These are phyloP conservation scores for Camillea tinctor DNA, from an alignment of 2,329 filamentous ascomycete genomes.

Conservation along the genomic window DNA sequence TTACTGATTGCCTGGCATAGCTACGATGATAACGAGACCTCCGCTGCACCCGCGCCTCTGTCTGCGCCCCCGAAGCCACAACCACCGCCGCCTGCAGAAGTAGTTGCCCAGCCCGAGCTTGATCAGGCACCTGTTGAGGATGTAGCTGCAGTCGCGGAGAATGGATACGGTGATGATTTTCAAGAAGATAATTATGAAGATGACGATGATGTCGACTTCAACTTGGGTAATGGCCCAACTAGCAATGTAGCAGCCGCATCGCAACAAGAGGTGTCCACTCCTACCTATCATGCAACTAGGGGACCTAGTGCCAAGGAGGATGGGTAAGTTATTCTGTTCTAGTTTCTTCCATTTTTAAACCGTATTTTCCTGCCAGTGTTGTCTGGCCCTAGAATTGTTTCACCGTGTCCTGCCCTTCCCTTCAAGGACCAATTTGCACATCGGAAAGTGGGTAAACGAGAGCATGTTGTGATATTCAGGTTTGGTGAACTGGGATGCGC, in stretches of 20 bases:
- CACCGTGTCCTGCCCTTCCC: not conserved
- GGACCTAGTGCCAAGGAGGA: conserved; percentile 83
- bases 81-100: conserved; percentile 30
- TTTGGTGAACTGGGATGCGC: not conserved
- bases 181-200: conserved; percentile 50
- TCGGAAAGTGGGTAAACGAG: not conserved
- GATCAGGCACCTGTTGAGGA: conserved; percentile 33
- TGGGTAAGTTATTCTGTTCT: conserved; percentile 65
- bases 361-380: not conserved
- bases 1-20: conserved; percentile 36
- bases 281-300: conserved; percentile 34
- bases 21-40: conserved; percentile 65
- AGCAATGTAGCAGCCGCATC: conserved; percentile 25
- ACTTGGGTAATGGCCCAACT: conserved; percentile 47
- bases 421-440: not conserved
- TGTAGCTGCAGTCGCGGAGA: conserved; percentile 29
- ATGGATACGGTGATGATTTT: conserved; percentile 40
- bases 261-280: conserved; percentile 35
- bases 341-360: conserved; percentile 10
- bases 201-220: conserved; percentile 59
- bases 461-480: not conserved
- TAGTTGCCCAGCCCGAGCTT: conserved; percentile 32
- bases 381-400: not conserved
- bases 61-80: conserved; percentile 23
- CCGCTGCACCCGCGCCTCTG: conserved; percentile 34